Conservation (phyloP, 805 yeast species). For the Suhomyces canberraensis region DNA sequence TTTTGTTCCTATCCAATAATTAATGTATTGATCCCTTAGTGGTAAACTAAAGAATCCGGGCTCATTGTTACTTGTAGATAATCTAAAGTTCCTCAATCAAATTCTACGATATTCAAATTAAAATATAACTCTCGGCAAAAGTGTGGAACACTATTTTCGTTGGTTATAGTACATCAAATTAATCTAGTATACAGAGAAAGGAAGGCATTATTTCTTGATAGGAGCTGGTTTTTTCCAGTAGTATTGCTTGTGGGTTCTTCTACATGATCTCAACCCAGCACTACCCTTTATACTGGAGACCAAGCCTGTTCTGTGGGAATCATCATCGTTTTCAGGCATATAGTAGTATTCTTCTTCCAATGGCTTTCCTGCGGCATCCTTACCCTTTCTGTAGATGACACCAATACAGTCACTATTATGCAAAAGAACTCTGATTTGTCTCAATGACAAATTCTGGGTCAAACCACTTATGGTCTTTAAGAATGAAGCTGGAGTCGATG, state of each 20-base stretch:
- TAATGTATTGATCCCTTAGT: too few relatives aligned
- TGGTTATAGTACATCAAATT: too few relatives aligned
- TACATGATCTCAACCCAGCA: slow-evolving; percentile 78
- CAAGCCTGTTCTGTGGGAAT: slow-evolving; percentile 61
- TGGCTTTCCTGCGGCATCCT: slow-evolving; percentile 95
- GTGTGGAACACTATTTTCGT: too few relatives aligned
- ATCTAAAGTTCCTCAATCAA: too few relatives aligned
- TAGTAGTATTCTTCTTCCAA: slow-evolving; percentile 94
- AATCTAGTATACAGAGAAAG: slow-evolving; percentile 10
- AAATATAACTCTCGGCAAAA: too few relatives aligned
- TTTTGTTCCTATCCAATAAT: too few relatives aligned
- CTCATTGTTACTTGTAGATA: too few relatives aligned
- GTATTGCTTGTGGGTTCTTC: slow-evolving; percentile 90
- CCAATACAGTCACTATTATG: slow-evolving; percentile 63
- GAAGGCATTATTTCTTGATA: slow-evolving; percentile 29
- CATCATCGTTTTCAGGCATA: slow-evolving; percentile 76
- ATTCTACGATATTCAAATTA: too few relatives aligned
- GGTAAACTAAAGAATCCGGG: too few relatives aligned
- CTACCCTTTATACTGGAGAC: slow-evolving; percentile 79
- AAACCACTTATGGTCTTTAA: slow-evolving; percentile 60
- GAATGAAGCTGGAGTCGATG: slow-evolving; percentile 81
- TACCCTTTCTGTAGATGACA: slow-evolving; percentile 83
- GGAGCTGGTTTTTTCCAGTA: slow-evolving; percentile 66
- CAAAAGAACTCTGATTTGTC: slow-evolving; percentile 44
- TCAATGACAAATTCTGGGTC: slow-evolving; percentile 45